Evolutionary conservation across 371 early-diverging fungal species (phyloP).

Genomic region (Zychaea mexicana): DNA sequence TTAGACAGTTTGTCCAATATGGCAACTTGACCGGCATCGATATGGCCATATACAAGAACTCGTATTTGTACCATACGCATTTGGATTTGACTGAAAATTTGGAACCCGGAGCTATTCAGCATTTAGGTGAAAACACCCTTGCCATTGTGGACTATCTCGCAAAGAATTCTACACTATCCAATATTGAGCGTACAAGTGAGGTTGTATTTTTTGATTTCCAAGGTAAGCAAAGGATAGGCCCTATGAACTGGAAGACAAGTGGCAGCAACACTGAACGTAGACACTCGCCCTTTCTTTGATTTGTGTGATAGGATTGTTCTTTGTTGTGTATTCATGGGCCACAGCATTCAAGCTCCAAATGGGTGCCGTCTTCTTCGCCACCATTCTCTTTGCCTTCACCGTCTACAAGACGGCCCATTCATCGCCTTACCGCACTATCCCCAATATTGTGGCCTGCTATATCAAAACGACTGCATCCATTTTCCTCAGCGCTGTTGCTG

Average conservation of each 20-base stretch:
- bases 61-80: constrained; percentile 76
- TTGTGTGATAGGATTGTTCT: constrained; percentile 50
- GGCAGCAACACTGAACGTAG: too few species aligned
- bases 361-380: constrained; percentile 25
- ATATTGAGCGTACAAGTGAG: constrained; percentile 54
- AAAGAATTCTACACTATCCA: constrained; percentile 46
- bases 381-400: constrained; percentile 32
- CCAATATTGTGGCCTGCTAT: constrained; percentile 30
- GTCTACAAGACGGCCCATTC: constrained; percentile 29
- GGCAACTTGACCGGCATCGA: constrained; percentile 71
- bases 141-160: constrained; percentile 62
- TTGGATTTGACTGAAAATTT: constrained; percentile 63
- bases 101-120: constrained; percentile 69
- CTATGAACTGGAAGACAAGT: too few species aligned
- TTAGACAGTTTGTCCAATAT: constrained; percentile 73
- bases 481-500: constrained; percentile 42
- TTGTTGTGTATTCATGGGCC: constrained; percentile 62
- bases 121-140: constrained; percentile 71
- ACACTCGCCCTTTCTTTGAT: too few species aligned
- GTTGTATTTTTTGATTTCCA: constrained; percentile 71
- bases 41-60: constrained; percentile 75
- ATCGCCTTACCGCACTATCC: constrained; percentile 43
- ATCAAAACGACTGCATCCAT: constrained; percentile 36
- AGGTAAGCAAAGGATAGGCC: constrained; percentile 46
- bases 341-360: constrained; percentile 57